These are phyloP conservation scores for Isatis tinctoria DNA, from an alignment of 345 rosid species.

Conservation along the genomic window DNA sequence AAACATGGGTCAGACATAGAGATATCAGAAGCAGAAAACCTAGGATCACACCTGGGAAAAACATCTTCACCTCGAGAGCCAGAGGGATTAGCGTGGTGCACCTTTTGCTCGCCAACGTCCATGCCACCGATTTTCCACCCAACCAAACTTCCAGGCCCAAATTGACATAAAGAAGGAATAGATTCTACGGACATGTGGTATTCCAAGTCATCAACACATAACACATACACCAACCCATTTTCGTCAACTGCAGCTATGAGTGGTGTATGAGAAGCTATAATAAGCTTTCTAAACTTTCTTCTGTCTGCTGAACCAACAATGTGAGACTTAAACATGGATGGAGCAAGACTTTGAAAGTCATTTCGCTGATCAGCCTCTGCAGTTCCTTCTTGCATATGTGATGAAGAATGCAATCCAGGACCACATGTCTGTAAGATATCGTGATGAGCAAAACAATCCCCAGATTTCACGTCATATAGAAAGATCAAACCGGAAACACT, in stretches of 20 bases:
- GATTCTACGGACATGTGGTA: slow-evolving; percentile 35
- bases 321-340: slow-evolving; percentile 27
- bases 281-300: slow-evolving; percentile 70
- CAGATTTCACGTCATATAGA: slow-evolving; percentile 64
- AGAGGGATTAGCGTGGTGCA: slow-evolving; percentile 21
- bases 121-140: slow-evolving; percentile 74
- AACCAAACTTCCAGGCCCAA: slow-evolving; percentile 59
- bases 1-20: slow-evolving; percentile 24
- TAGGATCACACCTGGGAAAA: slow-evolving; percentile 27
- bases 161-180: slow-evolving; percentile 47
- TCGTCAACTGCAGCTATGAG: slow-evolving; percentile 81
- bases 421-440: slow-evolving; percentile 55
- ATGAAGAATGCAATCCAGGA: slow-evolving; percentile 39
- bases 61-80: slow-evolving; percentile 21
- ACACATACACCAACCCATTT: slow-evolving; percentile 58
- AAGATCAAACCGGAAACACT: slow-evolving; percentile 58
- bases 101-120: slow-evolving; percentile 55
- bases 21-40: slow-evolving; percentile 20
- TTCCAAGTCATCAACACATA: slow-evolving; percentile 43
- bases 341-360: slow-evolving; percentile 32
- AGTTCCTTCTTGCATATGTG: slow-evolving; percentile 30
- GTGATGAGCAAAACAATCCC: slow-evolving; percentile 52
- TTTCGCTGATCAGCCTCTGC: slow-evolving; percentile 28
- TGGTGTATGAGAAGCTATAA: slow-evolving; percentile 64
- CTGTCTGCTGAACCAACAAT: slow-evolving; percentile 26